These are phyloP conservation scores for Fraxinus floribunda DNA, from an alignment of 305 asterid genomes.

Conservation along the genomic window DNA sequence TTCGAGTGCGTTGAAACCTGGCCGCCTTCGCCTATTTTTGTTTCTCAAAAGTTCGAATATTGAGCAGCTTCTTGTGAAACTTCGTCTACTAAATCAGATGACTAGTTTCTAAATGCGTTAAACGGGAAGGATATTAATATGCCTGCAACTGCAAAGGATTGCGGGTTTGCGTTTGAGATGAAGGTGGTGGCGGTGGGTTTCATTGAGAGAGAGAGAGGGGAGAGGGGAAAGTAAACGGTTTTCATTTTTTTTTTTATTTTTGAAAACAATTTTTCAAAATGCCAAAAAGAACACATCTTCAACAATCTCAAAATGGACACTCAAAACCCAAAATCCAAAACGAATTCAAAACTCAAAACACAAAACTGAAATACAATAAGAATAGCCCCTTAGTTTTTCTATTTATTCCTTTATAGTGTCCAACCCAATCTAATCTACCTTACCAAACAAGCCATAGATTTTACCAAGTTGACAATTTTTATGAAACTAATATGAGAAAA, in stretches of 20 bases:
- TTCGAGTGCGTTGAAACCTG: conserved; percentile 7
- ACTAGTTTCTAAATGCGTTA: conserved; percentile 33
- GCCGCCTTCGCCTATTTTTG: conserved; percentile 30
- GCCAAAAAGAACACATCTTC: too few relatives aligned
- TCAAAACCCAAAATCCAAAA: too few relatives aligned
- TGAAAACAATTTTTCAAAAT: too few relatives aligned
- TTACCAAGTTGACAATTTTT: not conserved
- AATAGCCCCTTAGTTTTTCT: not conserved
- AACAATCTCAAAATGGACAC: too few relatives aligned
- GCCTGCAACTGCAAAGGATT: not conserved
- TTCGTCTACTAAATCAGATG: conserved; percentile 19
- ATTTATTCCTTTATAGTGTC: not conserved
- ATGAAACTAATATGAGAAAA: conserved; percentile 7
- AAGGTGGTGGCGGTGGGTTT: too few relatives aligned
- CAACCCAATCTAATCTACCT: not conserved
- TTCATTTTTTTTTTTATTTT: too few relatives aligned
- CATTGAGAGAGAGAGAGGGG: too few relatives aligned
- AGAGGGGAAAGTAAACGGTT: too few relatives aligned
- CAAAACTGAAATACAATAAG: too few relatives aligned
- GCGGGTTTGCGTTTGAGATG: conserved; percentile 5
- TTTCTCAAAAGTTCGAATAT: conserved; percentile 25
- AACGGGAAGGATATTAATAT: conserved; percentile 21
- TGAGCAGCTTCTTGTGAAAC: conserved; percentile 16
- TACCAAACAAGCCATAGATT: not conserved
- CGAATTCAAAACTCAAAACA: too few relatives aligned